Evolutionary conservation across 139 green algal species (phyloP).

Genomic region (Gonium pectorale): DNA sequence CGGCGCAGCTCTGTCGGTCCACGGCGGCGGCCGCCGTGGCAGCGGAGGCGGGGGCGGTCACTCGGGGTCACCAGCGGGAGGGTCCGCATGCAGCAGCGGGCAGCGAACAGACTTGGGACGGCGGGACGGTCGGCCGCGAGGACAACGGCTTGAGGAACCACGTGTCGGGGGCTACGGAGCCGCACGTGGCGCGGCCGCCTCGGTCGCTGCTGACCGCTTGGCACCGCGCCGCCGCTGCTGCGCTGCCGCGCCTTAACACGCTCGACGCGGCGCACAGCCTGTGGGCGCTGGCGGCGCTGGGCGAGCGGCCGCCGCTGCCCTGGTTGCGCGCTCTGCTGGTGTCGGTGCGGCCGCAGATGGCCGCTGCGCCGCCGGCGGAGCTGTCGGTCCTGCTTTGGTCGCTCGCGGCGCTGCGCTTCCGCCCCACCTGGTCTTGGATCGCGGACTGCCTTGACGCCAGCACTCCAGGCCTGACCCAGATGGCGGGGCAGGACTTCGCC

Average conservation of each 20-base stretch:
- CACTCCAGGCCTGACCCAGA: neutral
- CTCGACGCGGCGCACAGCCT: conserved; percentile 25
- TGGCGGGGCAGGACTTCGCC: conserved; percentile 19
- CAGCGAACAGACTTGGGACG: neutral
- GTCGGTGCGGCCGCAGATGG: neutral
- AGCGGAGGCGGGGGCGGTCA: neutral
- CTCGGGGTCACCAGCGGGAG: too few relatives aligned
- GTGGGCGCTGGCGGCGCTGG: conserved; percentile 31
- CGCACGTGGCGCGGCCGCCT: too few relatives aligned
- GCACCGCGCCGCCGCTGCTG: neutral
- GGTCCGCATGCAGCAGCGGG: too few relatives aligned
- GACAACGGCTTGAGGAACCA: too few relatives aligned
- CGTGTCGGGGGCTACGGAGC: too few relatives aligned
- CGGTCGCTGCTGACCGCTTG: conserved; percentile 2
- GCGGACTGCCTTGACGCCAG: neutral
- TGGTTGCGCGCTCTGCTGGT: conserved; percentile 26
- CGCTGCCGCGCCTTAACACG: conserved; percentile 3
- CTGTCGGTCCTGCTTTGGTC: conserved; percentile 28
- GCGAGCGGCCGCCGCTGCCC: neutral
- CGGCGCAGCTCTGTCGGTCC: neutral
- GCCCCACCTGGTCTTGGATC: conserved; percentile 26
- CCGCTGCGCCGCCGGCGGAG: neutral
- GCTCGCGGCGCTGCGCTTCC: conserved; percentile 30
- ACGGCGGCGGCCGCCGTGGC: neutral
- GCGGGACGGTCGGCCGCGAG: neutral